Evolutionary conservation across 1,139 yeast genomes (phyloP).

Genomic region (Saccharomyces hybrid): DNA sequence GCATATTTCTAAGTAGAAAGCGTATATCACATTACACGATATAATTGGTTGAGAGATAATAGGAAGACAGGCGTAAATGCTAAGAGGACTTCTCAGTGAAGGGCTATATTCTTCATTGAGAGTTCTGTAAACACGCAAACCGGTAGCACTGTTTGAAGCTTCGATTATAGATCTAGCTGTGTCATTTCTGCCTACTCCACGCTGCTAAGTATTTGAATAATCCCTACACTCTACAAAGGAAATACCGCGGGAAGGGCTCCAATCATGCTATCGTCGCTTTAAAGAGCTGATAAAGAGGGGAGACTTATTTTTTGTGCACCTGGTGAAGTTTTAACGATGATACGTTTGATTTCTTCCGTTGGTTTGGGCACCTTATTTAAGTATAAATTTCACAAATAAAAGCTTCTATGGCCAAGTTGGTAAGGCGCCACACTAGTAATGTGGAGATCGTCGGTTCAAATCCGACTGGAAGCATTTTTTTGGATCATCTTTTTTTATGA

Average conservation of each 20-base stretch:
- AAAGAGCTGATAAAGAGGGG: not conserved
- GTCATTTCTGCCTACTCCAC: not conserved
- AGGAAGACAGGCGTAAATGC: not conserved
- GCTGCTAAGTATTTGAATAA: not conserved
- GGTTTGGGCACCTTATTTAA: not conserved
- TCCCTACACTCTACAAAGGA: not conserved
- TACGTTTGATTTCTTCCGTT: not conserved
- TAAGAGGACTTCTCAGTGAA: not conserved
- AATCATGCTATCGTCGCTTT: not conserved
- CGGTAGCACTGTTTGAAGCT: not conserved
- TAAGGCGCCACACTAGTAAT: slow-evolving; percentile 34
- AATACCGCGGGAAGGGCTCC: not conserved
- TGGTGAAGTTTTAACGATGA: not conserved
- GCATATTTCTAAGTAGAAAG: not conserved
- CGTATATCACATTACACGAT: not conserved
- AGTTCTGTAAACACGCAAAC: not conserved
- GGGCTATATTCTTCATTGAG: not conserved
- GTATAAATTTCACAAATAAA: not conserved
- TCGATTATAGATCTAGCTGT: not conserved
- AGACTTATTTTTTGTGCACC: not conserved
- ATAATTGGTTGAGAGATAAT: not conserved
- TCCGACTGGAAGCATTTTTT: slow-evolving; percentile 30
- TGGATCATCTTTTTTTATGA: slow-evolving; percentile 1
- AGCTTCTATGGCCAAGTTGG: slow-evolving; percentile 34
- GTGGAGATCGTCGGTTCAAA: slow-evolving; percentile 33